Conservation (phyloP, 2,329 filamentous ascomycete species). For the Fusarium sp. region DNA sequence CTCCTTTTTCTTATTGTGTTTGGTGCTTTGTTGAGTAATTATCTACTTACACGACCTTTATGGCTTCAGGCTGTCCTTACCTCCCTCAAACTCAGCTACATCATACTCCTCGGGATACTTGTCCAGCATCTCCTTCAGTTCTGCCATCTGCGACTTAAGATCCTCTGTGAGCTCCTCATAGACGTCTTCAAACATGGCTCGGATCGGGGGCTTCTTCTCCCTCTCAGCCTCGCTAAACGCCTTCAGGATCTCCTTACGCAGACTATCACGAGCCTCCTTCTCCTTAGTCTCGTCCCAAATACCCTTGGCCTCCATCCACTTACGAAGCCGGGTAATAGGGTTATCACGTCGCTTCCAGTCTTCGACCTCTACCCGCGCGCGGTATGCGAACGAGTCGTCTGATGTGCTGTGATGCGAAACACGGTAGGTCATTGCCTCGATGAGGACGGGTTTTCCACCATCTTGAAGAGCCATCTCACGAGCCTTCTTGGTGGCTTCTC, state of each 20-base stretch:
- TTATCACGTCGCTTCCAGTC: constrained; percentile 95
- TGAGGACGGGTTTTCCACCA: constrained; percentile 84
- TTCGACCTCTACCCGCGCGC: constrained; percentile 91
- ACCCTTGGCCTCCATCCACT: constrained; percentile 87
- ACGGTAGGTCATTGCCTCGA: constrained; percentile 98
- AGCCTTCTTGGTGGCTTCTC: constrained; percentile 82
- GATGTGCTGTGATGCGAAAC: constrained; percentile 97
- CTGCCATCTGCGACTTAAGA: constrained; percentile 74
- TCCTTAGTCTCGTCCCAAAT: constrained; percentile 90
- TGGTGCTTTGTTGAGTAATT: background rate
- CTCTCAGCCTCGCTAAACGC: constrained; percentile 88
- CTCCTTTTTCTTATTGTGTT: background rate
- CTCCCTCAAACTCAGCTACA: constrained; percentile 79
- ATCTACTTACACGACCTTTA: constrained; percentile 11
- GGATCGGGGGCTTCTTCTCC: constrained; percentile 80
- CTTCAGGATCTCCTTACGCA: constrained; percentile 81
- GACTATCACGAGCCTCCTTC: constrained; percentile 72
- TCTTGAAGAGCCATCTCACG: constrained; percentile 81
- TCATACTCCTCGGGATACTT: constrained; percentile 96
- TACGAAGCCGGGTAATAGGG: constrained; percentile 84
- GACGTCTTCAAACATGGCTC: constrained; percentile 84
- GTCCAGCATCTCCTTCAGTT: constrained; percentile 82
- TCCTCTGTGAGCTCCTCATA: constrained; percentile 91
- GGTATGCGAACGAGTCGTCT: constrained; percentile 96
- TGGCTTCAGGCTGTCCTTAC: constrained; percentile 69